phyloP scores from a whole-genome alignment of 2,329 filamentous ascomycete species.

The Cladobotryum protrusum region DNA sequence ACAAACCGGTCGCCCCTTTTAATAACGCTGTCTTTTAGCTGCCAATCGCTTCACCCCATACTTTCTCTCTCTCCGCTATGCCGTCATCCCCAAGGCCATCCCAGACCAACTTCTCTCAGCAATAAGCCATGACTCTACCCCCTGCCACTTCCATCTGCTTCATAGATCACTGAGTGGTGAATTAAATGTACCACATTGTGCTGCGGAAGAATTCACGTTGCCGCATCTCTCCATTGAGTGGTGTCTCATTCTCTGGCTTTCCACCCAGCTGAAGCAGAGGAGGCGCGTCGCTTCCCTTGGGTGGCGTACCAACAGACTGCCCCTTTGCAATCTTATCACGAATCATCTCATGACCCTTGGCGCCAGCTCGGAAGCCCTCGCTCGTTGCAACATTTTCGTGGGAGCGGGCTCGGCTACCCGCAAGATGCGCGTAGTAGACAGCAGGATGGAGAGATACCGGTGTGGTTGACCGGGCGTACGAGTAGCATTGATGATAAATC shows the following conservation, averaged over 20 bases:
- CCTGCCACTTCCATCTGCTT: neutral
- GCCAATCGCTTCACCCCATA: neutral
- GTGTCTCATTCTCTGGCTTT: conserved; percentile 14
- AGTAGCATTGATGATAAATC: conserved; percentile 92
- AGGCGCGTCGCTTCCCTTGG: conserved; percentile 21
- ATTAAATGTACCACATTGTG: conserved; percentile 42
- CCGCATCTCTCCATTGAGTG: conserved; percentile 23
- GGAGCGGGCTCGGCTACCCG: conserved; percentile 68
- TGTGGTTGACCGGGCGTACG: conserved; percentile 86
- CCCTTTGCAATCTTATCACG: conserved; percentile 36
- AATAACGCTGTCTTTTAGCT: conserved; percentile 2
- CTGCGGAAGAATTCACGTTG: conserved; percentile 30
- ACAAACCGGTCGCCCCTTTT: conserved; percentile 33
- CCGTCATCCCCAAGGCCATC: neutral
- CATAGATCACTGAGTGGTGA: neutral
- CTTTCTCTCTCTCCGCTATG: neutral
- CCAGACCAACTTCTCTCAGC: neutral
- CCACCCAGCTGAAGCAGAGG: conserved; percentile 27
- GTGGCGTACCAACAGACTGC: conserved; percentile 17
- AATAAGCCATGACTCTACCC: neutral
- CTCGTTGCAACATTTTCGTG: conserved; percentile 56
- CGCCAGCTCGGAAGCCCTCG: conserved; percentile 37
- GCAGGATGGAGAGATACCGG: conserved; percentile 85
- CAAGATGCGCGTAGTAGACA: conserved; percentile 93
- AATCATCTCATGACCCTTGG: conserved; percentile 37